Percentiles rank a stretch among this genome's conserved stretches.
Conservation (phyloP, 2,329 filamentous ascomycete species). For the Pseudogymnoascus sp. region DNA sequence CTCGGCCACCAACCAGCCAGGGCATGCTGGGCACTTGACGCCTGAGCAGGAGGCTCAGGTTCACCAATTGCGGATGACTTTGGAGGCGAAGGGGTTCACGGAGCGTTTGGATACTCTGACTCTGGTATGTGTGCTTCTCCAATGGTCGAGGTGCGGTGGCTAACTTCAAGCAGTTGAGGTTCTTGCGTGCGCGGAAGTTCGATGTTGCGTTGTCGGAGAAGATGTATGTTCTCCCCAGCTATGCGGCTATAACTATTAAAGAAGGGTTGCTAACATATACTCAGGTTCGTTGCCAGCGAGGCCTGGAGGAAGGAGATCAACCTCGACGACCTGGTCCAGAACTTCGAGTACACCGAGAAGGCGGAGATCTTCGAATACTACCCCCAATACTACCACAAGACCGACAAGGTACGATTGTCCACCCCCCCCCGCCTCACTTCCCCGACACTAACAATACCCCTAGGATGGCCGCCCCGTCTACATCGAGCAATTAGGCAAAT, state of each 20-base stretch:
- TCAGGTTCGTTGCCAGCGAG: conserved; percentile 83
- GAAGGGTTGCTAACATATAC: conserved; percentile 20
- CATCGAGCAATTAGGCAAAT: conserved; percentile 91
- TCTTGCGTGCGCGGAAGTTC: conserved; percentile 91
- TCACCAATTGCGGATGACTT: conserved; percentile 70
- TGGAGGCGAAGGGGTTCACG: conserved; percentile 76
- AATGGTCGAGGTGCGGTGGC: not conserved
- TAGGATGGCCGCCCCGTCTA: conserved; percentile 95
- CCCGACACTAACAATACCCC: conserved; percentile 14
- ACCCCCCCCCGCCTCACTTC: not conserved
- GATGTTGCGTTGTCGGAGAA: conserved; percentile 74
- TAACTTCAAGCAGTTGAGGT: conserved; percentile 55
- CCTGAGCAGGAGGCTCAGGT: conserved; percentile 84
- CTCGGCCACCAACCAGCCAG: conserved; percentile 59
- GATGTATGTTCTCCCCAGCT: conserved; percentile 56
- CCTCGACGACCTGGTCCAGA: conserved; percentile 71
- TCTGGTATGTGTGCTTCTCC: conserved; percentile 50
- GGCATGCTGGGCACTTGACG: conserved; percentile 83
- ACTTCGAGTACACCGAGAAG: conserved; percentile 84
- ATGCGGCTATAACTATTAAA: conserved; percentile 4
- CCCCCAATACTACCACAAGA: conserved; percentile 98
- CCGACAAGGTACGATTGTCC: conserved; percentile 56
- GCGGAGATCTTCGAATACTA: conserved; percentile 80
- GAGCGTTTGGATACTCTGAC: conserved; percentile 88
- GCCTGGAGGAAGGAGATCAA: conserved; percentile 84